Conservation (phyloP, 2,329 filamentous ascomycete genomes). For the Coniochaeta prunicola region DNA sequence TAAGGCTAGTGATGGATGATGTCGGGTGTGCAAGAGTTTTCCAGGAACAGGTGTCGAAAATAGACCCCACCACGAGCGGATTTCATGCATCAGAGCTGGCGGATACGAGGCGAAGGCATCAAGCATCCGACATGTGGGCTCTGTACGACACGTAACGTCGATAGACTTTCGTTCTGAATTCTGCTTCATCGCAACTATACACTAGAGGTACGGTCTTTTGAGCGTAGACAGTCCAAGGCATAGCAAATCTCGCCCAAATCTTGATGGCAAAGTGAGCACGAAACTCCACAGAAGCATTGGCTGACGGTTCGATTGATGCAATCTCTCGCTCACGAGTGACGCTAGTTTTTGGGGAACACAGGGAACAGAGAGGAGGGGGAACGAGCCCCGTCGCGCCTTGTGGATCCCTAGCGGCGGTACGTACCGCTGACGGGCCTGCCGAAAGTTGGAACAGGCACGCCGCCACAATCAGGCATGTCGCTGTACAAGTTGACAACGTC, state of each 20-base stretch:
- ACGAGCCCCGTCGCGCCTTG: not conserved
- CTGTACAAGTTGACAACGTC: not conserved
- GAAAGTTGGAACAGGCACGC: not conserved
- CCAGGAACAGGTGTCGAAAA: not conserved
- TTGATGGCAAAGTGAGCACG: not conserved
- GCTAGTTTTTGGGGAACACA: not conserved
- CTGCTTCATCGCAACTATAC: not conserved
- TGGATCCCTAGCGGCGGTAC: not conserved
- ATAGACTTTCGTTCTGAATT: not conserved
- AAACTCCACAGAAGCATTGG: not conserved
- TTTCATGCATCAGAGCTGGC: not conserved
- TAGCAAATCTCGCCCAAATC: not conserved
- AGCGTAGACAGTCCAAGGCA: too few relatives aligned
- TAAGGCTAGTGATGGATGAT: too few relatives aligned
- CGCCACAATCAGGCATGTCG: not conserved
- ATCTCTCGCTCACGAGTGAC: not conserved
- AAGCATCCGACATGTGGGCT: not conserved
- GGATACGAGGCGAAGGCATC: not conserved
- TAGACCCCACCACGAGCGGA: not conserved
- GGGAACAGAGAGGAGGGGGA: not conserved
- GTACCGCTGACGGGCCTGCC: not conserved
- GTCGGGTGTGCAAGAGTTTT: not conserved
- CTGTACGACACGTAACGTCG: not conserved
- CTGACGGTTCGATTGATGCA: not conserved
- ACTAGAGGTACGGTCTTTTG: too few relatives aligned